These are phyloP conservation scores for Auricularia cornea DNA, from an alignment of 768 basidiomycete genomes.

Conservation along the genomic window DNA sequence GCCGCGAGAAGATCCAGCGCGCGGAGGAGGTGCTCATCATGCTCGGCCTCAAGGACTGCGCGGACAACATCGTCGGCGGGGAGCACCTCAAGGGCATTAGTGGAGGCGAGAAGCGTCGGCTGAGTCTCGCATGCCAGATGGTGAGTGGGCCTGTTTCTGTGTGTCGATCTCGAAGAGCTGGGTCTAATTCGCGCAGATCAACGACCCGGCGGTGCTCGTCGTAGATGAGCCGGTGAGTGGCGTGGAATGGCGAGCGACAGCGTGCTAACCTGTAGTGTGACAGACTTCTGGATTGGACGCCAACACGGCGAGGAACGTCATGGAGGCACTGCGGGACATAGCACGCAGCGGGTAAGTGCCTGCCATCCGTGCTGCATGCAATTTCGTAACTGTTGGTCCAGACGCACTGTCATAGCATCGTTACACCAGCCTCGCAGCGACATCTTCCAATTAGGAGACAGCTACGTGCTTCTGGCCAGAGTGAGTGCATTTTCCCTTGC, in stretches of 20 bases:
- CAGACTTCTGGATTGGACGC: slow-evolving; percentile 35
- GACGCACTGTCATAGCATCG: slow-evolving; percentile 30
- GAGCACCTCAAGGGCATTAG: slow-evolving; percentile 33
- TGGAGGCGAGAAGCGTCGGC: slow-evolving; percentile 41
- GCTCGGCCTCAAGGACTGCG: slow-evolving; percentile 38
- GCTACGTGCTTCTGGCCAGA: slow-evolving; percentile 17
- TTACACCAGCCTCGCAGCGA: slow-evolving; percentile 25
- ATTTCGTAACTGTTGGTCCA: background rate
- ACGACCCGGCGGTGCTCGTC: slow-evolving; percentile 30
- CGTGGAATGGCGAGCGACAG: background rate
- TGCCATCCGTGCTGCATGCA: background rate
- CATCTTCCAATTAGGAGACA: slow-evolving; percentile 19
- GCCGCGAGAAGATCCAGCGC: slow-evolving; percentile 28
- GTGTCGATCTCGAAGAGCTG: background rate
- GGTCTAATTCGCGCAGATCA: slow-evolving; percentile 13
- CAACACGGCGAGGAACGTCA: slow-evolving; percentile 36
- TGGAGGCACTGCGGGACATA: slow-evolving; percentile 33
- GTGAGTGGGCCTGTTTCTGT: slow-evolving; percentile 3
- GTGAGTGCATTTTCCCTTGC: background rate
- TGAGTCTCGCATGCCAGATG: slow-evolving; percentile 37
- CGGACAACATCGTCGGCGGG: slow-evolving; percentile 39
- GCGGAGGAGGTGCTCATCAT: slow-evolving; percentile 39
- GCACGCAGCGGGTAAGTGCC: slow-evolving; percentile 22
- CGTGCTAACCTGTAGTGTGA: slow-evolving; percentile 6
- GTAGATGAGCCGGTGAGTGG: slow-evolving; percentile 23